Evolutionary conservation across 2,329 filamentous ascomycete species (phyloP).

Genomic region (Colletotrichum musicola): DNA sequence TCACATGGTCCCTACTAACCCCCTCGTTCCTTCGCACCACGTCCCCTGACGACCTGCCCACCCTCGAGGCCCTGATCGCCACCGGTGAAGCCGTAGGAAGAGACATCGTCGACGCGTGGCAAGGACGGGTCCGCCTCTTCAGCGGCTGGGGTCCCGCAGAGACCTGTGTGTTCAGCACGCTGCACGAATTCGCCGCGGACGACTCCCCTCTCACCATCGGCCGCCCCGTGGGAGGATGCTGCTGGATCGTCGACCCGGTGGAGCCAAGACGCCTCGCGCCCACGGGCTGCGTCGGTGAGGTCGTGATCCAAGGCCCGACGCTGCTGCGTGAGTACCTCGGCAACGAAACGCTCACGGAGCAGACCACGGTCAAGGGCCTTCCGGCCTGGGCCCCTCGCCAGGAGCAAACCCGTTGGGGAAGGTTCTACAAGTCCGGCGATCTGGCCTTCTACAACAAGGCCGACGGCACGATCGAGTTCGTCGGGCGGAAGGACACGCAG

Average conservation of each 20-base stretch:
- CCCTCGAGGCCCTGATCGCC: constrained; percentile 55
- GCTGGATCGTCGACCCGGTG: constrained; percentile 33
- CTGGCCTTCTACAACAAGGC: constrained; percentile 6
- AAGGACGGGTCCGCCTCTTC: constrained; percentile 41
- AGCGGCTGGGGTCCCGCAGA: constrained; percentile 10
- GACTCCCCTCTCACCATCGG: constrained; percentile 18
- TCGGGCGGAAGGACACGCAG: background rate
- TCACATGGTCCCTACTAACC: constrained; percentile 67
- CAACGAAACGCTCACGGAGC: background rate
- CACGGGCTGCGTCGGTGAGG: constrained; percentile 34
- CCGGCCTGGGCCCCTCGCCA: background rate
- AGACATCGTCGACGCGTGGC: constrained; percentile 61
- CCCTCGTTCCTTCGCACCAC: constrained; percentile 65
- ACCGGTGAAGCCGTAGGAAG: constrained; percentile 56
- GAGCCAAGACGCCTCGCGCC: constrained; percentile 22
- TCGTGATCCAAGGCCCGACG: constrained; percentile 38
- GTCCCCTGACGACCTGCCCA: constrained; percentile 51
- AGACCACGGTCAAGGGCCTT: background rate
- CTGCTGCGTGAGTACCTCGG: constrained; percentile 31
- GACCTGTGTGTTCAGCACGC: background rate
- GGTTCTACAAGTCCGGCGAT: constrained; percentile 30
- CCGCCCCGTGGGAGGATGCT: constrained; percentile 4
- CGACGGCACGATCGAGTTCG: constrained; percentile 2
- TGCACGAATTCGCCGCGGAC: background rate
- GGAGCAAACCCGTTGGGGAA: background rate